phyloP scores from a whole-genome alignment of 2,329 filamentous ascomycete species.

The Orbilia brochopaga region DNA sequence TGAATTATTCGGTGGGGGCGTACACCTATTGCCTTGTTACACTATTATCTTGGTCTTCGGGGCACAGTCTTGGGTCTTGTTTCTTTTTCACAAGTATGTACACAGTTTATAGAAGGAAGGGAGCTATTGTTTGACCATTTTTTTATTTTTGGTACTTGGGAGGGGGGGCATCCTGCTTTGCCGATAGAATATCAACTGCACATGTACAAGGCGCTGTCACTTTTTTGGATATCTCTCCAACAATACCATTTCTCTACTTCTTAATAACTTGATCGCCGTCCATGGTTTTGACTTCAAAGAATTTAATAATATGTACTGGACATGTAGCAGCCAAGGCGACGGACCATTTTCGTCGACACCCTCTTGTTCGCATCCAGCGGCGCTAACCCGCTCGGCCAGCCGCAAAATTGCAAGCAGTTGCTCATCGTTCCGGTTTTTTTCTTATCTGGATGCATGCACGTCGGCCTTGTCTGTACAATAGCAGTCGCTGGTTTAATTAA shows the following conservation, averaged over 20 bases:
- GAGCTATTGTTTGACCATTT: conserved; percentile 25
- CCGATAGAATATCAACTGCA: conserved; percentile 39
- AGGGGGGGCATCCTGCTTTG: conserved; percentile 9
- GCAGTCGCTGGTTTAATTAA: background rate
- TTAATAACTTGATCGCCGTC: no score
- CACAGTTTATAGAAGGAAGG: conserved; percentile 45
- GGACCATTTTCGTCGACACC: no score
- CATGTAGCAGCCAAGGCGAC: no score
- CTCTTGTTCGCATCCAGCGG: background rate
- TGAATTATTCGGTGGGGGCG: conserved; percentile 2
- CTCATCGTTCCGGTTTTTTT: conserved; percentile 19
- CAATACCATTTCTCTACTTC: conserved; percentile 41
- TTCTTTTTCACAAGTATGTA: conserved; percentile 20
- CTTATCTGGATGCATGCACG: conserved; percentile 25
- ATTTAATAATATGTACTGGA: no score
- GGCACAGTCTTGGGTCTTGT: conserved; percentile 7
- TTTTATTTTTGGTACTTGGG: conserved; percentile 8
- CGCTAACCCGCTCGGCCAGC: background rate
- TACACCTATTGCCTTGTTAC: background rate
- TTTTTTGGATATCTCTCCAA: conserved; percentile 20
- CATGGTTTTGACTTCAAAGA: no score
- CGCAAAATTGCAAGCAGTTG: conserved; percentile 11
- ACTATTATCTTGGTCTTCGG: conserved; percentile 1
- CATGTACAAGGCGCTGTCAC: conserved; percentile 46
- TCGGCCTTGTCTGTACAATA: conserved; percentile 8